Percentiles rank a stretch among this genome's conserved stretches.
phyloP scores from a whole-genome alignment of 371 early-diverging fungal genomes.

The Nosema muscidifuracis region DNA sequence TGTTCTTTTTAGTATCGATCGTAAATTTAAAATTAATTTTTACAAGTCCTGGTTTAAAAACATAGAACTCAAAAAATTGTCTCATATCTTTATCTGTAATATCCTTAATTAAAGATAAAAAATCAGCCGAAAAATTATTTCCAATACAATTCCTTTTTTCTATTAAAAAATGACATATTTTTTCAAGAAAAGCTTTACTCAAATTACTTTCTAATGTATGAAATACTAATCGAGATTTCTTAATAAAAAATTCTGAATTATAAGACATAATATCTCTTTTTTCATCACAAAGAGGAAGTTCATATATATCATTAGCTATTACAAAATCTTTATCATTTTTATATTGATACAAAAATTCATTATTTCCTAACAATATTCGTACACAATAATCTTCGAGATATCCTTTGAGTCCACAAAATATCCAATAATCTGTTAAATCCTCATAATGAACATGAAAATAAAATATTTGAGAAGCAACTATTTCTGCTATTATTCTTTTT shows the following conservation, averaged over 20 bases:
- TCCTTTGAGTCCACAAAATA: constrained; percentile 55
- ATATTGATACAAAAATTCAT: constrained; percentile 56
- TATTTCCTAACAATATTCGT: constrained; percentile 59
- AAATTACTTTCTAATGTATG: constrained; percentile 61
- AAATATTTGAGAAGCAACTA: constrained; percentile 44
- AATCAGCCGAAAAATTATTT: constrained; percentile 45
- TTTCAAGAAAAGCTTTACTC: constrained; percentile 63
- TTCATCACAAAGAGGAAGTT: constrained; percentile 53
- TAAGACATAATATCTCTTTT: constrained; percentile 37
- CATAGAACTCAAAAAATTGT: constrained; percentile 60
- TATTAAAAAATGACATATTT: constrained; percentile 53
- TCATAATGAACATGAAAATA: constrained; percentile 43
- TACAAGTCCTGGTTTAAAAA: constrained; percentile 57
- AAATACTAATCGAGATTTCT: constrained; percentile 57
- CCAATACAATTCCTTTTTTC: constrained; percentile 11
- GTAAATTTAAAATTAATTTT: constrained; percentile 46
- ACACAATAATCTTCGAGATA: constrained; percentile 53
- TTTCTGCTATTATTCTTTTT: constrained; percentile 28
- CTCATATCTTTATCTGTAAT: constrained; percentile 62
- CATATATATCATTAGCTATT: constrained; percentile 56
- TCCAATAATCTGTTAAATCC: constrained; percentile 47
- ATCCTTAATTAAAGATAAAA: constrained; percentile 58
- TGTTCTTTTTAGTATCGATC: constrained; percentile 56
- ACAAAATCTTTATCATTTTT: constrained; percentile 58
- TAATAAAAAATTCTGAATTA: constrained; percentile 51